These are phyloP conservation scores for Ophiobolus disseminans DNA, from an alignment of 2,329 filamentous ascomycete species.

Conservation along the genomic window DNA sequence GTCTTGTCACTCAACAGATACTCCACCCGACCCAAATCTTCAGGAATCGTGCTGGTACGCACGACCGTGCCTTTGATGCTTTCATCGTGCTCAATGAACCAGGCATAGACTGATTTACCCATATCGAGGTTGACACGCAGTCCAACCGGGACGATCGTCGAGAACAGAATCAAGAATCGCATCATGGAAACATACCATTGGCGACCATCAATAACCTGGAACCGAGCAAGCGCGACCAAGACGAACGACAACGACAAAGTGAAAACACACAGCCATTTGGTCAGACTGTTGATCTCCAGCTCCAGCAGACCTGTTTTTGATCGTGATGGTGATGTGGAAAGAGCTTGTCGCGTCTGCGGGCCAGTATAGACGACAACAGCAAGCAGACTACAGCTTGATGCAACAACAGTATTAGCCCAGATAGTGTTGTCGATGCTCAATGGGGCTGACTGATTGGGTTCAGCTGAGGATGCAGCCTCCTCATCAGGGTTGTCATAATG, in stretches of 20 bases:
- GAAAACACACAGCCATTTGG: constrained; percentile 91
- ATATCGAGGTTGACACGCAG: constrained; percentile 95
- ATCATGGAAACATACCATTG: constrained; percentile 97
- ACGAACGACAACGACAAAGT: constrained; percentile 86
- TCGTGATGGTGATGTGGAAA: constrained; percentile 89
- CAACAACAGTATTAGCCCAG: constrained; percentile 97
- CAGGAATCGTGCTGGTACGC: constrained; percentile 94
- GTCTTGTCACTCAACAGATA: constrained; percentile 98
- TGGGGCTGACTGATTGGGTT: constrained; percentile 65
- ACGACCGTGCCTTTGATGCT: constrained; percentile 93
- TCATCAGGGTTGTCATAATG: constrained; percentile 54
- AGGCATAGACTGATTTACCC: constrained; percentile 95
- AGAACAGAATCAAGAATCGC: constrained; percentile 97
- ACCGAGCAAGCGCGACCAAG: constrained; percentile 85
- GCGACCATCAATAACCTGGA: constrained; percentile 68
- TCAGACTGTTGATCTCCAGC: constrained; percentile 95
- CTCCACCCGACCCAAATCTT: constrained; percentile 93
- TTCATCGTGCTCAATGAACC: constrained; percentile 90
- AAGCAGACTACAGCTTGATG: constrained; percentile 86
- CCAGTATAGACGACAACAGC: constrained; percentile 95
- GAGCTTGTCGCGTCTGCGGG: constrained; percentile 87
- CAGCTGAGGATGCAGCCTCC: constrained; percentile 23
- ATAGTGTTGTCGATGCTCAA: constrained; percentile 96
- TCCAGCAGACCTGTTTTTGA: constrained; percentile 95
- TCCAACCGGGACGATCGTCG: constrained; percentile 98